Evolutionary conservation across 2,329 filamentous ascomycete species (phyloP), one percentile per base, ranked within the genome.

Genomic region (Elsinoe ampelina): DNA sequence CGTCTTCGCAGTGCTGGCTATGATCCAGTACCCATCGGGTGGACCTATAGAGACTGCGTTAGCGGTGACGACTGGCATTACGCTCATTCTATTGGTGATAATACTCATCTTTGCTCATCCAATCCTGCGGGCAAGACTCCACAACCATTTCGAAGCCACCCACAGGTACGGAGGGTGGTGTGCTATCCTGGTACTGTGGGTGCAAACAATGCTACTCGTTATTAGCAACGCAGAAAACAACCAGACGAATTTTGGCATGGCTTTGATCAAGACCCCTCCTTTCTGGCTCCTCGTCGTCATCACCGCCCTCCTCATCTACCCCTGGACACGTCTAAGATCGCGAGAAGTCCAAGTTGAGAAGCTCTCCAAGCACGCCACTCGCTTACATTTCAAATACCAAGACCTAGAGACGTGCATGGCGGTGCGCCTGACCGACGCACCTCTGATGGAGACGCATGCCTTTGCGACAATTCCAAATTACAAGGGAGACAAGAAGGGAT

Each of bases 91-190:
- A 52, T 75, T 87, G 61, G 63, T 80, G 57, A 64, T 73, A 38
- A 84, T 89, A 64, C 75, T 86, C 52, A 70, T 73, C 47, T 79
- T 82, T 54, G 83, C 87, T 1, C 78, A 84, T 66, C 86, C 87
- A 2, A 67, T 69, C 8, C 75, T 89, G 62, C 81, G 87, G 19
- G 74, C 76, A 62, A 77, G 74, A 47, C 75, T 77, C 60, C 86
- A 90, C 72, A 80, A 90, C 69, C 69, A 77, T 57, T 90, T 89
- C 66, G 87, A 90, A 71, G 71, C 80, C 48, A 79, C 79, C 47
- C 87, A 90, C 70, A 83, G 86, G 48, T 89, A 86, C 67, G 78
- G 78, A 4, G 86, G 85, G n/a, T 90, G 86, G 86, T 74, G 77
- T 10, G 75, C 81, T 8, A 73, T 89, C 5, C 74, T 71, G 1